phyloP scores from a whole-genome alignment of 768 basidiomycete species.

The Lepiota subincarnata region DNA sequence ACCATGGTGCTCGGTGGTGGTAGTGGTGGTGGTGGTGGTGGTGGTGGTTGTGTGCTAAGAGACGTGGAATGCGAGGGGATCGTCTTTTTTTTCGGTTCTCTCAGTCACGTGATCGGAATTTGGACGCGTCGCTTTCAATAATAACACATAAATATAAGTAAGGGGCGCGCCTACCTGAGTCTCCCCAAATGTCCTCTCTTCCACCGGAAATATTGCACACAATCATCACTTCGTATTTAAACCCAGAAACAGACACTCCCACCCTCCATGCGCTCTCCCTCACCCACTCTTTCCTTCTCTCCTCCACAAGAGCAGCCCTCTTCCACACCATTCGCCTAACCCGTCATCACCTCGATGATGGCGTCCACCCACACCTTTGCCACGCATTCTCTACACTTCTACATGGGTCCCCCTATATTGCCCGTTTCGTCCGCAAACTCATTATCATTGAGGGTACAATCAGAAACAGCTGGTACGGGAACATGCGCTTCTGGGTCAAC shows the following conservation, averaged over 20 bases:
- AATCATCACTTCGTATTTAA: conserved; percentile 1
- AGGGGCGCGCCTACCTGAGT: no score
- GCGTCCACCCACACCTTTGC: conserved; percentile 9
- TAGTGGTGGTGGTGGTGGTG: not conserved
- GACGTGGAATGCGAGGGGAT: not conserved
- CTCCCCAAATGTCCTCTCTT: conserved; percentile 1
- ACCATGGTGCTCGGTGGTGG: not conserved
- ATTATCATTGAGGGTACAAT: conserved; percentile 8
- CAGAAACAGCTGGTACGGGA: conserved; percentile 10
- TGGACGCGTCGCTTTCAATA: conserved; percentile 5
- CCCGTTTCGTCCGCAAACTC: conserved; percentile 3
- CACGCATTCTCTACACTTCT: not conserved
- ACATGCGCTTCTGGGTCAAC: conserved; percentile 4
- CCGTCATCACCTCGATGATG: conserved; percentile 4
- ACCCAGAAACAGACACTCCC: not conserved
- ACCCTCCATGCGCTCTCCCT: conserved; percentile 10
- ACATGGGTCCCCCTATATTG: conserved; percentile 2
- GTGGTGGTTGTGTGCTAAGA: not conserved
- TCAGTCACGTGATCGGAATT: conserved; percentile 6
- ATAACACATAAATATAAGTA: no score
- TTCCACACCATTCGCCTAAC: conserved; percentile 8
- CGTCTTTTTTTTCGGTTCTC: conserved; percentile 5
- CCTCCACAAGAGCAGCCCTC: not conserved
- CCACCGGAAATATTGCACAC: conserved; percentile 7
- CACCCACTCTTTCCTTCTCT: conserved; percentile 6